Conservation (phyloP, 192 early-diverging fungal genomes). For the Rhizoclosmatium sp. region DNA sequence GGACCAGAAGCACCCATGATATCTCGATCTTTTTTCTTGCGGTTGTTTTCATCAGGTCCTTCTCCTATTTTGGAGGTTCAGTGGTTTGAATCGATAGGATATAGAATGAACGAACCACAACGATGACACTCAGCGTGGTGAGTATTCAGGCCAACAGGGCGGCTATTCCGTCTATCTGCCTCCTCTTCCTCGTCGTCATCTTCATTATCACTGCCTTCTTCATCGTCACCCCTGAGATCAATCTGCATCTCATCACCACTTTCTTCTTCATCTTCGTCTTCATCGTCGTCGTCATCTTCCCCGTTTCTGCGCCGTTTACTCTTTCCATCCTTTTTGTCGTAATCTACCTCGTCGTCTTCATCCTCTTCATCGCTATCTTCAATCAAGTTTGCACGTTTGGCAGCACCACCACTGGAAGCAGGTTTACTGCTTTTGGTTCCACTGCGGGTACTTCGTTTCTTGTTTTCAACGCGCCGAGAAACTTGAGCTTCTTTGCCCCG, state of each 20-base stretch:
- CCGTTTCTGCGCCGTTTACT: neutral
- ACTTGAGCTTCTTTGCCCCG: no score
- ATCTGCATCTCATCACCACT: neutral
- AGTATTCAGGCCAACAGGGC: neutral
- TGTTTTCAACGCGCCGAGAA: no score
- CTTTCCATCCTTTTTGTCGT: neutral
- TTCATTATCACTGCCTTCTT: neutral
- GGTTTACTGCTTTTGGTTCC: no score
- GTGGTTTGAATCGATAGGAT: no score
- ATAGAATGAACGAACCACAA: conserved; percentile 11
- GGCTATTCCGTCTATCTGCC: neutral
- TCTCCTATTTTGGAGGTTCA: neutral
- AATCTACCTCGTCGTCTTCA: neutral
- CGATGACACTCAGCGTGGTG: conserved; percentile 24
- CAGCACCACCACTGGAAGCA: no score
- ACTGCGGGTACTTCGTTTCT: no score
- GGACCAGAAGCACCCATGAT: conserved; percentile 22
- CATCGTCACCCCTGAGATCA: neutral
- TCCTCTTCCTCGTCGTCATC: conserved; percentile 11
- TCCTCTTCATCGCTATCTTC: conserved; percentile 6
- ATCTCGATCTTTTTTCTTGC: conserved; percentile 15
- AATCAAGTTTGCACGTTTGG: neutral
- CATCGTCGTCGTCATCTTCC: conserved; percentile 3
- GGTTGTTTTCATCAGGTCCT: neutral
- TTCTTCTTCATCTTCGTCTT: neutral